phyloP scores from a whole-genome alignment of 176 grass and related monocot genomes.

The Raddia distichophylla region DNA sequence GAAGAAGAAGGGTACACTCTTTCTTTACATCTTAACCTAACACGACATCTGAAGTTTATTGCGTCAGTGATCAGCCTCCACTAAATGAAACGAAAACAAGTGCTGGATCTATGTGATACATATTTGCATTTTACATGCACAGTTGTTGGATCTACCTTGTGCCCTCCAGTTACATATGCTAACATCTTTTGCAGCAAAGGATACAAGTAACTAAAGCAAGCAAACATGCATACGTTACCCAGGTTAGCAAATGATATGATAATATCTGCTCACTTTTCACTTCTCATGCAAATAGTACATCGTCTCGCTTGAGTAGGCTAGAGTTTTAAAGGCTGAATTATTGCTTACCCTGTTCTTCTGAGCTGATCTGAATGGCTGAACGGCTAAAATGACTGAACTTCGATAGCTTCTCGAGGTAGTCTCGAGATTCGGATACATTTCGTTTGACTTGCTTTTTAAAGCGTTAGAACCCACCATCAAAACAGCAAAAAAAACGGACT shows the following conservation, averaged over 20 bases:
- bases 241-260: background rate
- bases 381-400: too few relatives aligned
- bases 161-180: background rate
- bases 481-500: too few relatives aligned
- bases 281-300: background rate
- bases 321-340: conserved; percentile 15
- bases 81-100: conserved; percentile 24
- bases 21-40: conserved; percentile 31
- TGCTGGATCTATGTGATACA: background rate
- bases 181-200: background rate
- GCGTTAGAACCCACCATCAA: too few relatives aligned
- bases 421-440: too few relatives aligned
- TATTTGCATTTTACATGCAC: background rate
- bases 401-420: too few relatives aligned
- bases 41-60: background rate
- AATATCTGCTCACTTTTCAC: background rate
- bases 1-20: background rate
- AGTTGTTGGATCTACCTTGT: conserved; percentile 13
- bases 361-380: too few relatives aligned
- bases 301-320: conserved; percentile 18
- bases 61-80: background rate
- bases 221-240: background rate
- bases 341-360: too few relatives aligned
- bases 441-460: too few relatives aligned
- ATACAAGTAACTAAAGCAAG: background rate